These are phyloP conservation scores for Xylariales sp. DNA, from an alignment of 2,329 filamentous ascomycete species.

Conservation along the genomic window DNA sequence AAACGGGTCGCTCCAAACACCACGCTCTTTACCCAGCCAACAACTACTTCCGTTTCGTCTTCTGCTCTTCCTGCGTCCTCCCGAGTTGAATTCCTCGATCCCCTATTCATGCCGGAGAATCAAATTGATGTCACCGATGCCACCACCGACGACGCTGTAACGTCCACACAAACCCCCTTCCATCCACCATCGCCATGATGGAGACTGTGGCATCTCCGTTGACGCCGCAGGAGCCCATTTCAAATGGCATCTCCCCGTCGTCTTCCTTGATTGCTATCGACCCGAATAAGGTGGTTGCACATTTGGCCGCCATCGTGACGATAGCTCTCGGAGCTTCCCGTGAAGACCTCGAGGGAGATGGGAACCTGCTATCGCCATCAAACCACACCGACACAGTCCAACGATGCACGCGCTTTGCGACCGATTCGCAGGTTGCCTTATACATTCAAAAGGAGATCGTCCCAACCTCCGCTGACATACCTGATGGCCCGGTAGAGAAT, in stretches of 20 bases:
- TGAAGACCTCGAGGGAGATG: conserved; percentile 72
- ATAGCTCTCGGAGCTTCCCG: conserved; percentile 70
- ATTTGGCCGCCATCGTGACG: conserved; percentile 65
- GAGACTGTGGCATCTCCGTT: conserved; percentile 45
- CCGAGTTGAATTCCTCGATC: too few species aligned
- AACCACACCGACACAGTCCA: conserved; percentile 75
- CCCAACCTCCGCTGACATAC: conserved; percentile 45
- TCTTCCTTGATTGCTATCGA: conserved; percentile 56
- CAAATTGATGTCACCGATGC: conserved; percentile 10
- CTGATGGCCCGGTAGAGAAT: conserved; percentile 42
- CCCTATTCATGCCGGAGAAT: too few species aligned
- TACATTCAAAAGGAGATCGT: conserved; percentile 84
- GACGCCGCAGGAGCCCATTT: conserved; percentile 33
- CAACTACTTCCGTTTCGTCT: too few species aligned
- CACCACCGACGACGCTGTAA: conserved; percentile 6
- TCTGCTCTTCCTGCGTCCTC: too few species aligned
- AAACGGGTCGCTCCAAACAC: too few species aligned
- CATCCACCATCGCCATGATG: conserved; percentile 34
- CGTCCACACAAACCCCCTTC: not conserved
- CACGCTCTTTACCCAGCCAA: too few species aligned
- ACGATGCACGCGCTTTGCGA: conserved; percentile 83
- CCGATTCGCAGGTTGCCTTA: conserved; percentile 79
- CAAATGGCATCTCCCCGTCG: conserved; percentile 42
- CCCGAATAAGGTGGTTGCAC: conserved; percentile 64
- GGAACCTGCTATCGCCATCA: conserved; percentile 74